These are phyloP conservation scores for Coprinopsis marcescibilis DNA, from an alignment of 768 basidiomycete genomes.

Conservation along the genomic window DNA sequence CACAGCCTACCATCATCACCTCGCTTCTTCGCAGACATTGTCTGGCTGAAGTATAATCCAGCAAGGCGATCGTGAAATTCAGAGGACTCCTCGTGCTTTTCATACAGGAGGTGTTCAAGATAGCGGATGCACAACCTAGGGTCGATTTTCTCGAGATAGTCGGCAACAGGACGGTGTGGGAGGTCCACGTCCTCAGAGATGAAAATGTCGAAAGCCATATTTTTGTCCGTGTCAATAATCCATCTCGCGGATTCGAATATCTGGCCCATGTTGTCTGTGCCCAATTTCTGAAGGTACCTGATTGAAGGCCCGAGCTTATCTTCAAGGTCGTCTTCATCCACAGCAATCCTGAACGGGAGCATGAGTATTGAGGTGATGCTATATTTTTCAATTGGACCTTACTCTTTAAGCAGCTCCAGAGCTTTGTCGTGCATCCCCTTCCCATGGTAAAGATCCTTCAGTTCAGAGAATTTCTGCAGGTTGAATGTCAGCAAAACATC, in stretches of 20 bases:
- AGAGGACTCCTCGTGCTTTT: constrained; percentile 59
- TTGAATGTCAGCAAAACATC: constrained; percentile 4
- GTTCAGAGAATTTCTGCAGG: constrained; percentile 80
- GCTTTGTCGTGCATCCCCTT: constrained; percentile 95
- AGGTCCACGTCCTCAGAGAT: constrained; percentile 93
- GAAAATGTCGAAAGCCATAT: constrained; percentile 89
- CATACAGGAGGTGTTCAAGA: constrained; percentile 78
- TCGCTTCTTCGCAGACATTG: constrained; percentile 49
- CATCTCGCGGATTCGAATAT: constrained; percentile 81
- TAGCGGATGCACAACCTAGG: constrained; percentile 68
- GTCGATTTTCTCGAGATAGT: constrained; percentile 71
- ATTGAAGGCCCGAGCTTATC: constrained; percentile 84
- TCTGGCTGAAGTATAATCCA: constrained; percentile 77
- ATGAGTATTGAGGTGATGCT: background rate
- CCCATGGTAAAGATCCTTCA: constrained; percentile 87
- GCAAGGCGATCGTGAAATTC: constrained; percentile 86
- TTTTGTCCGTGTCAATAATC: constrained; percentile 71
- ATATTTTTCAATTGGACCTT: too few relatives aligned
- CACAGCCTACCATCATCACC: constrained; percentile 50
- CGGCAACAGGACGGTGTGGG: constrained; percentile 68
- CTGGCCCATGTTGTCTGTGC: constrained; percentile 72
- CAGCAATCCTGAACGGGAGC: constrained; percentile 55
- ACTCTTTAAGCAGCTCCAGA: constrained; percentile 80
- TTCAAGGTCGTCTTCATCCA: constrained; percentile 66
- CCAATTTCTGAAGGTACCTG: constrained; percentile 85